phyloP scores from a whole-genome alignment of 495 filamentous ascomycete genomes.

The Lasiosphaeris hirsuta region DNA sequence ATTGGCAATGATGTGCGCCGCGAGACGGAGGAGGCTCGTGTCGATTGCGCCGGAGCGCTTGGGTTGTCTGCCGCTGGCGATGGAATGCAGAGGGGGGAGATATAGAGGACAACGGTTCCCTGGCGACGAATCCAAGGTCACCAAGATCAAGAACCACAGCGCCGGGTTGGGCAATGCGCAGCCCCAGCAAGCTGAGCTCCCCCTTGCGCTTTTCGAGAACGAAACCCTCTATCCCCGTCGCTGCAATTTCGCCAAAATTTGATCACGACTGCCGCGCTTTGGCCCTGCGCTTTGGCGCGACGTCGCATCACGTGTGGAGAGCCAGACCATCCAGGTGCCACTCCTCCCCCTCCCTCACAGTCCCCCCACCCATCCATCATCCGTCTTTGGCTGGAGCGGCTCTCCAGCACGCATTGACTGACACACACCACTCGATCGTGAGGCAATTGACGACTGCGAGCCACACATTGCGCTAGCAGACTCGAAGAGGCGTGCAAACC shows the following conservation, averaged over 20 bases:
- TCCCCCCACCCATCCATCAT: too few relatives aligned
- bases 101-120: background rate
- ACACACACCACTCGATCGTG: too few relatives aligned
- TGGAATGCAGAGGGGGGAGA: background rate
- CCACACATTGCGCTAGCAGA: too few relatives aligned
- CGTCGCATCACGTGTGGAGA: background rate
- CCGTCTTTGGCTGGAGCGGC: too few relatives aligned
- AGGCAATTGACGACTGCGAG: too few relatives aligned
- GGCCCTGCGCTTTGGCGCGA: constrained; percentile 17
- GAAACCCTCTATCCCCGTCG: background rate
- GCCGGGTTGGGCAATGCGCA: background rate
- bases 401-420: too few relatives aligned
- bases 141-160: background rate
- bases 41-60: background rate
- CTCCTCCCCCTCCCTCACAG: too few relatives aligned
- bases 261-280: constrained; percentile 21
- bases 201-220: background rate
- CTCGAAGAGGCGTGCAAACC: too few relatives aligned
- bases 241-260: constrained; percentile 25
- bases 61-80: background rate
- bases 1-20: background rate
- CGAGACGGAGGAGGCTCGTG: background rate
- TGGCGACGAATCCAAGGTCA: background rate
- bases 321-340: background rate
- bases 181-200: background rate